Base-by-base conservation (phyloP, 139 green algal species). In the Ettlia oleoabundans region DNA sequence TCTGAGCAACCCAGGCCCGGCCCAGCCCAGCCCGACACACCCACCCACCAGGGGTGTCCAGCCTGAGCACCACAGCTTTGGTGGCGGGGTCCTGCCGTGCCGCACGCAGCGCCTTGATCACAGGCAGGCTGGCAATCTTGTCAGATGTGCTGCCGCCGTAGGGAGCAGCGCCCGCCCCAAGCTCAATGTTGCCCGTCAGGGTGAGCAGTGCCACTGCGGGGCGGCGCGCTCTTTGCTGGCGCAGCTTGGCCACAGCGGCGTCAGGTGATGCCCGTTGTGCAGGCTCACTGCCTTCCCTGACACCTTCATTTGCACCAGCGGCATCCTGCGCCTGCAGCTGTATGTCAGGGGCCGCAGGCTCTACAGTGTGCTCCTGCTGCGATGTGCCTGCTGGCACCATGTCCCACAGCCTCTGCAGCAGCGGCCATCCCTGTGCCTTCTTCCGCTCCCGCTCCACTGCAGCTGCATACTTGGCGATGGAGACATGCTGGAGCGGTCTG, bases 61-160 rank as follows among this genome's bases (percentile, higher is more conserved):
- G 88, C 5, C 95, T 84, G 70, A 98, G 86, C 55, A 98, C 93
- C 26, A 98, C 91, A 0, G 92, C 95, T 21, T 52, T 73, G 33
- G 90, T 43, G 3, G n/a, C 42, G 47, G 86, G 85, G 51, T 85
- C 82, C 47, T 86, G 55, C 10, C 42, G 63, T 21, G 88, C 76
- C 35, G 42, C 22, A 24, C 76, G 77, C 41, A 95, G 71, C 80
- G 88, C 62, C 58, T 76, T n/a, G 8, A 70, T 41, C 30, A 70
- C 63, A 5, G 63, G 63, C 63, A 70, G 63, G 63, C n/a, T 42
- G 63, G 63, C 63, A 19, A 70, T 42, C 32, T 70, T 70, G 63
- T 30, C 63, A 41, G 7, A 22, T 3, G 63, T 19, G 32, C 41
- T 19, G 63, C 61, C 61, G 21, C 61, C 61, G n/a, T 21, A 67